Evolutionary conservation across 176 grass and related monocot genomes (phyloP), one percentile per base, ranked within the genome.

Genomic region (Triticum turgidum): DNA sequence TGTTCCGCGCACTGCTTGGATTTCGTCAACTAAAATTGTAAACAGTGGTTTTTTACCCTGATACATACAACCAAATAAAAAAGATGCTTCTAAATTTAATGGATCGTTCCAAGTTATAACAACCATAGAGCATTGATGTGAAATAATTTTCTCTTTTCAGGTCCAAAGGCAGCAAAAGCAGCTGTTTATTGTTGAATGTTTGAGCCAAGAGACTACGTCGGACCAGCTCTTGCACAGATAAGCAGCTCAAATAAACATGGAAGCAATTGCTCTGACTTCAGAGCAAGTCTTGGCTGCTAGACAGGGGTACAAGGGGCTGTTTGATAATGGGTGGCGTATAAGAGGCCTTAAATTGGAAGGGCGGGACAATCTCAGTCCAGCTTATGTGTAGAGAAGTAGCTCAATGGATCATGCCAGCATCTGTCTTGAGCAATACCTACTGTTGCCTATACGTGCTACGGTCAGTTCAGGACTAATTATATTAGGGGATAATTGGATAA

Each of bases 211-310:
- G 37, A 83, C 54, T 14, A 61, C 24, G 2, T 33, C 1, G 6
- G 14, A 2, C 13, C 35, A 77, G 37, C 17, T 74, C 52, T 83
- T 61, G 81, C 69, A 73, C 13, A 61, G 70, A 83, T 15, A 83
- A 73, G n/a, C 35, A 61, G 54, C 3, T 3, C 69, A 81, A 51
- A 65, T 49, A 11, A 38, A 11, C 29, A 78, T 82, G 29, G 56
- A 80, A 80, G 13, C 30, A 15, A 22, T 64, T 42, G 49, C 11
- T 21, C 2, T 8, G 24, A 74, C n/a, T 47, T 27, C 2, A 13
- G 62, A 61, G 6, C 35, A 69, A 85, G 9, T 71, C 3, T 9
- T 11, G 24, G 18, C n/a, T 41, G 24, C 42, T 33, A 9, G 37
- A 18, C 54, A 52, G 0, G 17, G 21, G 12, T 76, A 35, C 39